A percentile compares a stretch with the other conserved stretches of the same genome.
These are phyloP conservation scores for Pichia sp. DNA, from an alignment of 1,139 yeast genomes.

Conservation along the genomic window DNA sequence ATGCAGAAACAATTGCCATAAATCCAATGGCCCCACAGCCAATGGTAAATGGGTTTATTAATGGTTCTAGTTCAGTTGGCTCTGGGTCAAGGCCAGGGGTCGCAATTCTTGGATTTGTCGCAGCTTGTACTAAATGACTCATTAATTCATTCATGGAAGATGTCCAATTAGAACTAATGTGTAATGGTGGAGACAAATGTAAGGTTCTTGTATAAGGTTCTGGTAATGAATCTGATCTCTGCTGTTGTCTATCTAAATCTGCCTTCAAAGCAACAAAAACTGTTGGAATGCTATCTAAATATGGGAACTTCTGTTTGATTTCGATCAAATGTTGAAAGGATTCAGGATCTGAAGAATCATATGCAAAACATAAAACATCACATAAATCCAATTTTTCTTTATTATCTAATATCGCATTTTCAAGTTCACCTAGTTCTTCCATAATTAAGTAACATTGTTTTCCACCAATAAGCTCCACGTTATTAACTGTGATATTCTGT, in stretches of 20 bases:
- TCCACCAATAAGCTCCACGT: conserved; percentile 92
- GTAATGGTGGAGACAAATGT: conserved; percentile 70
- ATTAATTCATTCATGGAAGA: conserved; percentile 80
- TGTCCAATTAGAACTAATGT: conserved; percentile 86
- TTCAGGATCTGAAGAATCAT: conserved; percentile 94
- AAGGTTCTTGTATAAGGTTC: conserved; percentile 72
- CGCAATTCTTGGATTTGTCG: conserved; percentile 66
- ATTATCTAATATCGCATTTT: conserved; percentile 74
- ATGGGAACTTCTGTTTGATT: conserved; percentile 50
- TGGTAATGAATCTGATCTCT: conserved; percentile 78
- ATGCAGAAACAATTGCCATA: conserved; percentile 50
- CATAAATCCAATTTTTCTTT: conserved; percentile 69
- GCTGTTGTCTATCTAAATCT: conserved; percentile 92
- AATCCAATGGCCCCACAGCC: conserved; percentile 66
- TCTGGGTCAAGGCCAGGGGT: conserved; percentile 81
- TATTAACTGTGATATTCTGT: conserved; percentile 80
- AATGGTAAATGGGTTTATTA: conserved; percentile 47
- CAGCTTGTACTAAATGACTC: conserved; percentile 84
- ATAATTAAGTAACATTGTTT: conserved; percentile 88
- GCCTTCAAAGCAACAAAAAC: conserved; percentile 91
- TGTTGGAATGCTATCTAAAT: conserved; percentile 66
- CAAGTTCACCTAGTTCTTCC: conserved; percentile 86
- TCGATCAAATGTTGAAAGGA: conserved; percentile 81
- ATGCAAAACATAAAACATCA: conserved; percentile 83
- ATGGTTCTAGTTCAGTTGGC: conserved; percentile 40